Conservation (phyloP, 257 asterid genomes). For the Dorcoceras hygrometricum region DNA sequence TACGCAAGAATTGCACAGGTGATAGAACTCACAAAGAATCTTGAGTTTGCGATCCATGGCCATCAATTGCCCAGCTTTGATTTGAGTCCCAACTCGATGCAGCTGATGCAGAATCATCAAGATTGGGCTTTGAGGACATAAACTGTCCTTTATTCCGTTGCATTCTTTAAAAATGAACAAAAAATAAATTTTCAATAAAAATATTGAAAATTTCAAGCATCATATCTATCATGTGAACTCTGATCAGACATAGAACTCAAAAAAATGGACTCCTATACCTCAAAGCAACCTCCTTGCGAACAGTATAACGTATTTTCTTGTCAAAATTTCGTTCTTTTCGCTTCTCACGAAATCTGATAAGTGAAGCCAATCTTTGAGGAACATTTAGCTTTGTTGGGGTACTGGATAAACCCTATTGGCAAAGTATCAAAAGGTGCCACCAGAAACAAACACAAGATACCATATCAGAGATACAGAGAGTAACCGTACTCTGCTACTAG, state of each 20-base stretch:
- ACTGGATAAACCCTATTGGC: constrained; percentile 40
- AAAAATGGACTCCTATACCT: constrained; percentile 34
- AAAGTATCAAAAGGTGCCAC: constrained; percentile 2
- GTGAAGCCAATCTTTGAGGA: constrained; percentile 67
- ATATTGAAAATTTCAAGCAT: neutral
- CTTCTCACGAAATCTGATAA: constrained; percentile 69
- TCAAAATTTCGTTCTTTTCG: constrained; percentile 75
- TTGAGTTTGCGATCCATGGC: constrained; percentile 42
- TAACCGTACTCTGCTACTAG: constrained; percentile 47
- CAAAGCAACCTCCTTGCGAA: constrained; percentile 79
- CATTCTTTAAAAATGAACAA: constrained; percentile 45
- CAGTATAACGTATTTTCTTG: constrained; percentile 75
- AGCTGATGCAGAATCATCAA: constrained; percentile 63
- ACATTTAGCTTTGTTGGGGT: constrained; percentile 57
- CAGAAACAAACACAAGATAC: neutral
- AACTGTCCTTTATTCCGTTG: constrained; percentile 80
- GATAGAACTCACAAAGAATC: constrained; percentile 50
- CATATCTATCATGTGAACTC: neutral
- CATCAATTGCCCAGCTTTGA: constrained; percentile 57
- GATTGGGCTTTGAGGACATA: constrained; percentile 55
- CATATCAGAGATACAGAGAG: constrained; percentile 1
- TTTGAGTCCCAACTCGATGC: constrained; percentile 63
- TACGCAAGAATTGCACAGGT: neutral
- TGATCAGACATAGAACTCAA: constrained; percentile 11
- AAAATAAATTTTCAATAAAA: neutral